Percentiles rank a stretch among this genome's conserved stretches.
Conservation (phyloP, 768 basidiomycete species). For the Holtermanniella nyarrowii region DNA sequence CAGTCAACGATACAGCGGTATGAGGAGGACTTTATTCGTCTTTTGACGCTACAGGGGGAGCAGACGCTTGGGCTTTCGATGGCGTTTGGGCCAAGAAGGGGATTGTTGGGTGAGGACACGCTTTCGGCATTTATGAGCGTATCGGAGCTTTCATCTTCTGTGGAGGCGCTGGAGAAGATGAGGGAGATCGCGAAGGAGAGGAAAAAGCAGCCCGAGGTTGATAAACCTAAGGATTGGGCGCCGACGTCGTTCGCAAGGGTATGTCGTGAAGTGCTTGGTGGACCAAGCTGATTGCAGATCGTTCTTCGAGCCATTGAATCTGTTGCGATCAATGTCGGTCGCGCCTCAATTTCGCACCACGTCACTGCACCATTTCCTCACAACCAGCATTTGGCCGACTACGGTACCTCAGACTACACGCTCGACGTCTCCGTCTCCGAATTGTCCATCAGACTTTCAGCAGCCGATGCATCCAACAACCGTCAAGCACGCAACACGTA, state of each 20-base stretch:
- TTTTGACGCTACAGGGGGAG: not conserved
- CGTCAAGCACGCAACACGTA: slow-evolving; percentile 26
- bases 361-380: slow-evolving; percentile 5
- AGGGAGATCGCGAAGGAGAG: slow-evolving; percentile 4
- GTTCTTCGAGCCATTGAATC: slow-evolving; percentile 25
- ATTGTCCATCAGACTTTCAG: slow-evolving; percentile 8
- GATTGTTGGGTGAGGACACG: slow-evolving; percentile 26
- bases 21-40: not conserved
- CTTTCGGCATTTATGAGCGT: slow-evolving; percentile 13
- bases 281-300: slow-evolving; percentile 7
- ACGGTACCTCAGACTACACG: slow-evolving; percentile 16
- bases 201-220: not conserved
- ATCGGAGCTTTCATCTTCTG: slow-evolving; percentile 5
- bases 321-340: slow-evolving; percentile 13
- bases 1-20: not conserved
- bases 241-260: slow-evolving; percentile 16
- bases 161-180: slow-evolving; percentile 10
- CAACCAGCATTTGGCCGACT: slow-evolving; percentile 5
- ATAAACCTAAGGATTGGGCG: slow-evolving; percentile 7
- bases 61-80: not conserved
- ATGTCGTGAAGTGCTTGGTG: not conserved
- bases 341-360: slow-evolving; percentile 13
- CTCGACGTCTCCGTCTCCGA: slow-evolving; percentile 16
- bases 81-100: slow-evolving; percentile 28
- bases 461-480: slow-evolving; percentile 32